These are phyloP conservation scores for Fusarium devonianum DNA, from an alignment of 2,329 filamentous ascomycete genomes.

Conservation along the genomic window DNA sequence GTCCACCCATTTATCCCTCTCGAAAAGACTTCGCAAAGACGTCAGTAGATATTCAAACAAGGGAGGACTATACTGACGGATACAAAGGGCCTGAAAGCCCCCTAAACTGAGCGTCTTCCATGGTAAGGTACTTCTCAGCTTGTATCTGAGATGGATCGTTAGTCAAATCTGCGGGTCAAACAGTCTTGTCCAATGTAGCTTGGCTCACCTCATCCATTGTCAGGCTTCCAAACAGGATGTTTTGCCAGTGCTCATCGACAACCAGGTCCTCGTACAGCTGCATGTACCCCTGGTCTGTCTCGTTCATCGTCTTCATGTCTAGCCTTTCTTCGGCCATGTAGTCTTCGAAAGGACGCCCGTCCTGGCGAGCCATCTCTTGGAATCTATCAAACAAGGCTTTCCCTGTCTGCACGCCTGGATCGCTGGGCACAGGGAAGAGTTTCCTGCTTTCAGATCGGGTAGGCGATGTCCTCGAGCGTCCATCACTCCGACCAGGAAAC, in stretches of 20 bases:
- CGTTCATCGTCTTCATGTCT: slow-evolving; percentile 12
- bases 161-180: background rate
- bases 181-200: background rate
- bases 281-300: slow-evolving; percentile 30
- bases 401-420: slow-evolving; percentile 18
- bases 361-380: slow-evolving; percentile 14
- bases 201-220: slow-evolving; percentile 44
- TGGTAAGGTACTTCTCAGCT: slow-evolving; percentile 36
- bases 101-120: slow-evolving; percentile 9
- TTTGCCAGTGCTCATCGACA: slow-evolving; percentile 45
- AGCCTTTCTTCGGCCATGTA: slow-evolving; percentile 25
- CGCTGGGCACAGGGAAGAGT: slow-evolving; percentile 2
- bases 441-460: slow-evolving; percentile 35
- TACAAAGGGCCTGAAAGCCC: slow-evolving; percentile 36
- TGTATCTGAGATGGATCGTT: slow-evolving; percentile 27
- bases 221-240: slow-evolving; percentile 38
- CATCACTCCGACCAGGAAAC: slow-evolving; percentile 40
- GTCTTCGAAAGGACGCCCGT: slow-evolving; percentile 27
- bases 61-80: slow-evolving; percentile 20
- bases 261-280: slow-evolving; percentile 35
- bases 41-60: background rate
- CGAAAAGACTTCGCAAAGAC: slow-evolving; percentile 14
- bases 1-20: slow-evolving; percentile 23
- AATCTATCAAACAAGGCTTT: slow-evolving; percentile 35
- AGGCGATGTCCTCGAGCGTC: slow-evolving; percentile 44